Evolutionary conservation across 768 basidiomycete genomes (phyloP).

Genomic region (Leccinum uliginosum): DNA sequence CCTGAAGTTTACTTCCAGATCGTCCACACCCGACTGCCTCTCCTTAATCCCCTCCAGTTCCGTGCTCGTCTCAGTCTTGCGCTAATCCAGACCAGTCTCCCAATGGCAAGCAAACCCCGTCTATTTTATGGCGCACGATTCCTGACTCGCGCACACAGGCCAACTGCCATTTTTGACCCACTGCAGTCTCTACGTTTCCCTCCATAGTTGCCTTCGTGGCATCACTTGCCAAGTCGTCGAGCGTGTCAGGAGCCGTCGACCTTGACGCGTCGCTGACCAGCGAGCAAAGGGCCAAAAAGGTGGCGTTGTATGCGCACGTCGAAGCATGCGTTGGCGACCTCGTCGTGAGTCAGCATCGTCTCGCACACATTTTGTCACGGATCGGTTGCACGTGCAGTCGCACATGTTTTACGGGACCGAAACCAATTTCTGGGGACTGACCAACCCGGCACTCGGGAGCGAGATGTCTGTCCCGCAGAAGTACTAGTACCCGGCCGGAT

Average conservation of each 20-base stretch:
- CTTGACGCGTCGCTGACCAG: constrained; percentile 46
- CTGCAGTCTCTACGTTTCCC: constrained; percentile 46
- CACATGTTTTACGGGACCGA: constrained; percentile 59
- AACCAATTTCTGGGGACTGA: constrained; percentile 59
- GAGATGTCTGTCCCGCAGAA: constrained; percentile 64
- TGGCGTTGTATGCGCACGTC: constrained; percentile 63
- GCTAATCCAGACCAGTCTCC: constrained; percentile 71
- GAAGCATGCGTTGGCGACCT: constrained; percentile 66
- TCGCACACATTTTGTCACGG: not conserved
- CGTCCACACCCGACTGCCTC: constrained; percentile 81
- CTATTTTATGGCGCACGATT: not conserved
- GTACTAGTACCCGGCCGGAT: constrained; percentile 70
- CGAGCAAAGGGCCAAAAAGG: constrained; percentile 47
- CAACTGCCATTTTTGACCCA: constrained; percentile 70
- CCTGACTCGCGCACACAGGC: constrained; percentile 38
- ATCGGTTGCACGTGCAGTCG: constrained; percentile 38
- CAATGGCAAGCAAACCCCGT: constrained; percentile 46
- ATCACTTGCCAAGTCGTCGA: constrained; percentile 36
- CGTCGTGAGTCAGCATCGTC: constrained; percentile 45
- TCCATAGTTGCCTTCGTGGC: constrained; percentile 66
- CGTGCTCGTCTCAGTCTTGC: constrained; percentile 71
- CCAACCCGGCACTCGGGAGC: constrained; percentile 49
- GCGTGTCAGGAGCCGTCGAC: constrained; percentile 32
- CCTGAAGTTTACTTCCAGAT: constrained; percentile 95
- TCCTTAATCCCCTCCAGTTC: constrained; percentile 81